Percentiles rank a stretch among this genome's conserved stretches.
Evolutionary conservation across 108 stramenopile species (phyloP).

Genomic region (Pseudonitzschia pungens): DNA sequence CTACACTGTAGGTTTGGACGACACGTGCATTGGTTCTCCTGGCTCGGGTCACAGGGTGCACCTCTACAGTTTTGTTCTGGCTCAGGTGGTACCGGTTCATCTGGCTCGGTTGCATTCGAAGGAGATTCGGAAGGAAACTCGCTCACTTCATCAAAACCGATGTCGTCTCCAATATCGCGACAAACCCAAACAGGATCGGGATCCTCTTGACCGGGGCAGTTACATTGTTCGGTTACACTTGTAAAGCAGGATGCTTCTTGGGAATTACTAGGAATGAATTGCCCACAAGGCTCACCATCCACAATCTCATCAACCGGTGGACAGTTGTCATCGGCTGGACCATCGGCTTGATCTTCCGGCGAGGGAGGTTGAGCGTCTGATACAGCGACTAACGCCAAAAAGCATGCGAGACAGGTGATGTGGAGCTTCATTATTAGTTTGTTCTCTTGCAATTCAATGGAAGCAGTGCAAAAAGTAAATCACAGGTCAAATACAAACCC

Average conservation of each 20-base stretch:
- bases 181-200: neutral
- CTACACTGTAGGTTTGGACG: neutral
- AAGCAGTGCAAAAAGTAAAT: too few species aligned
- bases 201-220: neutral
- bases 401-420: neutral
- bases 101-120: too few species aligned
- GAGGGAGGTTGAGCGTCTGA: neutral
- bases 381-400: neutral
- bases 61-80: neutral
- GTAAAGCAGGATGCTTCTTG: neutral
- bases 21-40: neutral
- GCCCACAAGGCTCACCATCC: conserved; percentile 1
- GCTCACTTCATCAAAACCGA: too few species aligned
- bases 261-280: neutral
- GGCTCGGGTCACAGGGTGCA: neutral
- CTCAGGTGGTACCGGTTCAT: too few species aligned
- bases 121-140: too few species aligned
- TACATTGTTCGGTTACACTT: neutral
- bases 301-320: neutral
- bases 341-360: neutral
- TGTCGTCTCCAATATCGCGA: neutral
- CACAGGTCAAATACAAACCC: too few species aligned
- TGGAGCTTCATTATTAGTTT: neutral
- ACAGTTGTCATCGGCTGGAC: neutral
- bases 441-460: too few species aligned